Conservation (phyloP, 805 yeast species). For the Wickerhamomyces kurtzmanii region DNA sequence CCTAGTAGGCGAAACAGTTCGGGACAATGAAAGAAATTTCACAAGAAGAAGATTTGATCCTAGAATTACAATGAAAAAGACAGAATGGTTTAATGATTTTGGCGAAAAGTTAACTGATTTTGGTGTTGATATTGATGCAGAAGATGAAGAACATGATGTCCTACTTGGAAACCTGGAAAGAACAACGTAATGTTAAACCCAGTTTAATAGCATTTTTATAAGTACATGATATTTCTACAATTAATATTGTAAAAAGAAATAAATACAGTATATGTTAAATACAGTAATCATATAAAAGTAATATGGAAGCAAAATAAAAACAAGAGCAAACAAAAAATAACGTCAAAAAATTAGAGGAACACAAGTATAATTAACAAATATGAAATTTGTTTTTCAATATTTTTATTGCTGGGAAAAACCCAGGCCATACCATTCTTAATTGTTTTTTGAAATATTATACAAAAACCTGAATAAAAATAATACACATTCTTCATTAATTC, state of each 20-base stretch:
- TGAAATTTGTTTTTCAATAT: too few species aligned
- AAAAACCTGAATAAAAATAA: not conserved
- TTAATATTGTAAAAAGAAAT: too few species aligned
- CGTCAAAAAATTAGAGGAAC: not conserved
- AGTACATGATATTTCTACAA: too few species aligned
- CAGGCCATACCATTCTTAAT: too few species aligned
- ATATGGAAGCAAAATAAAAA: not conserved
- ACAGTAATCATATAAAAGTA: not conserved
- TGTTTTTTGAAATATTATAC: not conserved
- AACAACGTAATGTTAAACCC: not conserved
- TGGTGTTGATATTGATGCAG: conserved; percentile 78
- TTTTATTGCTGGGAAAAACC: too few species aligned
- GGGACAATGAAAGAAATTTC: conserved; percentile 18
- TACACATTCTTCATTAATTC: conserved; percentile 7
- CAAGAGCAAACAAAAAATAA: not conserved
- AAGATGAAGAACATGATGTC: conserved; percentile 10
- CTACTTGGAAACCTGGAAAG: not conserved
- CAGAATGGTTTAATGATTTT: conserved; percentile 61
- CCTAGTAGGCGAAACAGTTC: not conserved
- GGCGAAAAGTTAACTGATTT: conserved; percentile 84
- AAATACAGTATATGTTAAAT: not conserved
- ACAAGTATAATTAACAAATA: not conserved
- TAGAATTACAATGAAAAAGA: conserved; percentile 25
- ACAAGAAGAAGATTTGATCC: conserved; percentile 22
- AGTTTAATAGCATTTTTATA: too few species aligned